Percentiles rank a stretch among this genome's conserved stretches.
These are phyloP conservation scores for Silybum marianum DNA, from an alignment of 129 eudicot genomes.

Conservation along the genomic window DNA sequence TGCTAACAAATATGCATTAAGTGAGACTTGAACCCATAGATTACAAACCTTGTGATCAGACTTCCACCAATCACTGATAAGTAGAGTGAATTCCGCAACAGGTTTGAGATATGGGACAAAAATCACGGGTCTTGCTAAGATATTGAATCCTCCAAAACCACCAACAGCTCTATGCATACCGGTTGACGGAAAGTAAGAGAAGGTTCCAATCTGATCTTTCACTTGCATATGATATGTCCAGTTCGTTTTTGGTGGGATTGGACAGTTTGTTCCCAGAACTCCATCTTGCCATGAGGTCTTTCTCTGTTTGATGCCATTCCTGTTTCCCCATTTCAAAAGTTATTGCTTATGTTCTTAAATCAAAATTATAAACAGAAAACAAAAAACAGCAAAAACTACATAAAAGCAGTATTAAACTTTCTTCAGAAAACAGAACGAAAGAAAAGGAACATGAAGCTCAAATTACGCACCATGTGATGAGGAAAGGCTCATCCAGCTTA, in stretches of 20 bases:
- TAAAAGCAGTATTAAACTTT: not conserved
- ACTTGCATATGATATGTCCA: slow-evolving; percentile 82
- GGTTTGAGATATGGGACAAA: slow-evolving; percentile 72
- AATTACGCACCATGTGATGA: slow-evolving; percentile 75
- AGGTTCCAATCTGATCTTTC: slow-evolving; percentile 91
- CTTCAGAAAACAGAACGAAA: not conserved
- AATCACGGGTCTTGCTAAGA: slow-evolving; percentile 60
- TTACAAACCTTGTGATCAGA: slow-evolving; percentile 70
- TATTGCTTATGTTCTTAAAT: not conserved
- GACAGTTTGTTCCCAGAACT: slow-evolving; percentile 91
- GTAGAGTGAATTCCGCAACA: slow-evolving; percentile 54
- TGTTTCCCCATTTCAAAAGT: slow-evolving; percentile 28
- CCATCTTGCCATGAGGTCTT: slow-evolving; percentile 94
- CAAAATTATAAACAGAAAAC: not conserved
- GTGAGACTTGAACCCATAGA: not conserved
- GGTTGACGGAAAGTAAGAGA: slow-evolving; percentile 66
- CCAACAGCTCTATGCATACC: slow-evolving; percentile 81
- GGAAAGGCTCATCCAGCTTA: slow-evolving; percentile 77
- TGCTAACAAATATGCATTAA: too few species aligned
- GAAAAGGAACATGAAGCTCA: not conserved
- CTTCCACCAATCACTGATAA: slow-evolving; percentile 84
- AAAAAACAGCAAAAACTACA: not conserved
- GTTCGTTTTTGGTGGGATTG: slow-evolving; percentile 63
- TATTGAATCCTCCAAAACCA: slow-evolving; percentile 70
- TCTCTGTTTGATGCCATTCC: slow-evolving; percentile 87